These are phyloP conservation scores for Nematocida sp. DNA, from an alignment of 371 early-diverging fungal species.

Conservation along the genomic window DNA sequence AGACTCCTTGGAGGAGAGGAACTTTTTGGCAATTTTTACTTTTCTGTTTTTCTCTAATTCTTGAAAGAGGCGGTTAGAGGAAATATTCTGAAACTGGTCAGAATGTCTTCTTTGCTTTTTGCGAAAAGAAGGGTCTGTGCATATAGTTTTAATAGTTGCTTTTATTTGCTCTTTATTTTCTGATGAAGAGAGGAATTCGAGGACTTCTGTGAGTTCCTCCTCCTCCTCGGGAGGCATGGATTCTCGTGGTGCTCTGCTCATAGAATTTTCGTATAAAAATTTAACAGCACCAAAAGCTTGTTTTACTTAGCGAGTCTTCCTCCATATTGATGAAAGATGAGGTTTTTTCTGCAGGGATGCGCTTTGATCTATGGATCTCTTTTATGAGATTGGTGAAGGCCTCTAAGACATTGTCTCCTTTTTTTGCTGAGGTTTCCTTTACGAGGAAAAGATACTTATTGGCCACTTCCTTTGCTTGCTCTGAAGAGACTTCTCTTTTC, in stretches of 20 bases:
- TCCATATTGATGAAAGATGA: slow-evolving; percentile 17
- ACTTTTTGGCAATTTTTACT: slow-evolving; percentile 4
- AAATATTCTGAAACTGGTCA: slow-evolving; percentile 8
- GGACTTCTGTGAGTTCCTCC: background rate
- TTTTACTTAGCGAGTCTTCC: slow-evolving; percentile 18
- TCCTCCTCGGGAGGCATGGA: background rate
- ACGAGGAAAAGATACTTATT: slow-evolving; percentile 73
- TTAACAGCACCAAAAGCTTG: slow-evolving; percentile 48
- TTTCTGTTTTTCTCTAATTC: slow-evolving; percentile 30
- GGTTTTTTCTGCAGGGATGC: background rate
- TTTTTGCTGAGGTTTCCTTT: slow-evolving; percentile 82
- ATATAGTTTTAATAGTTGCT: background rate
- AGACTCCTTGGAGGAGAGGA: background rate
- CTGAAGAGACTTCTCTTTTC: slow-evolving; percentile 84
- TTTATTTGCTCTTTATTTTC: background rate
- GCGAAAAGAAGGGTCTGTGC: background rate
- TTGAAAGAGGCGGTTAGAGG: background rate
- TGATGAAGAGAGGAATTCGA: background rate
- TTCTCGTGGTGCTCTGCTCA: background rate
- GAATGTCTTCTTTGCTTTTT: slow-evolving; percentile 22
- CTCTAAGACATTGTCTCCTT: slow-evolving; percentile 79
- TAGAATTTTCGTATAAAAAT: slow-evolving; percentile 3
- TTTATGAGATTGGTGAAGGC: slow-evolving; percentile 79
- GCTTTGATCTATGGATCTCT: slow-evolving; percentile 69
- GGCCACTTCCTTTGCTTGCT: slow-evolving; percentile 88